These are phyloP conservation scores for Cajanus cajan DNA, from an alignment of 306 rosid genomes.

Conservation along the genomic window DNA sequence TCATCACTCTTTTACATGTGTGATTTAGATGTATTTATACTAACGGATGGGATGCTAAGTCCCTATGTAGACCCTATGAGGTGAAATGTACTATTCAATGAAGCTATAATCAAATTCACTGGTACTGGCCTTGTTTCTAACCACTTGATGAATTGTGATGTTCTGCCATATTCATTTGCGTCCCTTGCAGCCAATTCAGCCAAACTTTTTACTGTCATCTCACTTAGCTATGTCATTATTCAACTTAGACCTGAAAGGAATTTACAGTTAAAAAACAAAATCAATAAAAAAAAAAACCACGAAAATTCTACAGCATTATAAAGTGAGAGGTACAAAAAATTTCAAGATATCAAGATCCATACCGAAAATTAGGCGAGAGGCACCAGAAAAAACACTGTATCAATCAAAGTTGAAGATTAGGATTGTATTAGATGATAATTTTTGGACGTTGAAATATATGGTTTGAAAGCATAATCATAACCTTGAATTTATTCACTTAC, in stretches of 20 bases:
- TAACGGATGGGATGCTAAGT: background rate
- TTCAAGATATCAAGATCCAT: background rate
- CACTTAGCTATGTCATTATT: background rate
- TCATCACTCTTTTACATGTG: background rate
- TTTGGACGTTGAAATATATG: background rate
- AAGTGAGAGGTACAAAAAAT: background rate
- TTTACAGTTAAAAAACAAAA: background rate
- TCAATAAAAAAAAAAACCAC: background rate
- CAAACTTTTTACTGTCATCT: background rate
- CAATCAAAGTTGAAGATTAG: background rate
- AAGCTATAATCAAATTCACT: background rate
- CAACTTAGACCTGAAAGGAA: background rate
- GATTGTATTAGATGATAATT: background rate
- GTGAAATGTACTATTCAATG: background rate
- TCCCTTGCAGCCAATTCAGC: background rate
- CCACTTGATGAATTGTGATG: background rate
- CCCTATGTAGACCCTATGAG: background rate
- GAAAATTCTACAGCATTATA: background rate
- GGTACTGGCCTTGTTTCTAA: background rate
- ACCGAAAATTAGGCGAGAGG: background rate
- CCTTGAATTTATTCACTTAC: constrained; percentile 16
- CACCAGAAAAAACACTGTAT: background rate
- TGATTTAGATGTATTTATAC: background rate
- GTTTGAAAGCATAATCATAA: background rate
- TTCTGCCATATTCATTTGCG: background rate